Evolutionary conservation across 371 early-diverging fungal species (phyloP), one percentile per base, ranked within the genome.

Genomic region (Mortierella sp.): DNA sequence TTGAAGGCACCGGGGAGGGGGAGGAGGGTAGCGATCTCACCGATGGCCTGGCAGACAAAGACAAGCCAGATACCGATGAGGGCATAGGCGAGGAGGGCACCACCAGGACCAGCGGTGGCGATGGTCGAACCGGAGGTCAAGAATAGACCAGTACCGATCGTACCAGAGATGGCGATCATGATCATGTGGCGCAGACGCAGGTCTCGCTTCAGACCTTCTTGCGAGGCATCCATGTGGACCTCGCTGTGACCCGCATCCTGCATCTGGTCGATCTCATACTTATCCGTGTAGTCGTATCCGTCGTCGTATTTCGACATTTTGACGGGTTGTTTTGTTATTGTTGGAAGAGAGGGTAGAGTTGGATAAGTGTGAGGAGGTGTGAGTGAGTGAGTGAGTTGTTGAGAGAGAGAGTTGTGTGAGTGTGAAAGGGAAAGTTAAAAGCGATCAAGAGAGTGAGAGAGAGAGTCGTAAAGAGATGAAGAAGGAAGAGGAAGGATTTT

Each of bases 101-200:
- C 96, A 70, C 90, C 89, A 39, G 97, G 95, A 10, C 97, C 97
- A 44, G 94, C 96, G 1, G 76, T 79, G 13, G 90, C 87, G 61
- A 97, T 91, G n/a, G 93, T 90, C 44, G 85, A 75, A 50, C 96
- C 97, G 66, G 95, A 94, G 31, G 92, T 95, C 73, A 97, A 86
- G 85, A 96, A 97, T 29, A 97, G 88, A 71, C 97, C 97, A 24
- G 96, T 97, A 73, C 95, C 94, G 64, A 95, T 93, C 1, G 94
- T 94, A 72, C 94, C 94, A 47, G 93, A 93, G 68, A 94, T 85
- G 44, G 94, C 92, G 58, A 96, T 95, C 95, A 96, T 95, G 61
- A 92, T 86, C 85, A 95, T 90, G 65, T 95, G 95, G 70, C 95
- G 88, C 26, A 90, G 87, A 71, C 91, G 89, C 50, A 94, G 86